Conservation (phyloP, 1,139 yeast species). For the Hyphopichia pseudoburtonii region DNA sequence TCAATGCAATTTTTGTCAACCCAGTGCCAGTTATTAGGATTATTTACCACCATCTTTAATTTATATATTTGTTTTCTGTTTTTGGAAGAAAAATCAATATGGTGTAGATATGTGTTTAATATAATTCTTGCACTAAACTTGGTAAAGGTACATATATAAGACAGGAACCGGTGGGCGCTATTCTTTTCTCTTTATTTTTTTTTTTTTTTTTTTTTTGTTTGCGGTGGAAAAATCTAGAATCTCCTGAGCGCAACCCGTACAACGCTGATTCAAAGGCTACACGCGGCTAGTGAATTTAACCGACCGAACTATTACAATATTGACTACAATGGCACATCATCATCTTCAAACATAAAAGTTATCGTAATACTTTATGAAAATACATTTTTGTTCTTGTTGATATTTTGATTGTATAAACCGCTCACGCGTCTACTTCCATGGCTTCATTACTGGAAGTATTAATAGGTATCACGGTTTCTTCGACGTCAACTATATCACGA, state of each 20-base stretch:
- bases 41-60: slow-evolving; percentile 44
- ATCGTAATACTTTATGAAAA: no score
- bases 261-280: no score
- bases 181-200: no score
- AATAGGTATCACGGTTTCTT: slow-evolving; percentile 57
- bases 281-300: no score
- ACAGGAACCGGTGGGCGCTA: no score
- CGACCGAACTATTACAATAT: neutral
- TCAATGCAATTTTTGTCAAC: slow-evolving; percentile 94
- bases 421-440: slow-evolving; percentile 73
- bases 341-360: no score
- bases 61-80: neutral
- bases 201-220: neutral
- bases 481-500: slow-evolving; percentile 65
- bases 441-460: slow-evolving; percentile 39
- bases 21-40: slow-evolving; percentile 83
- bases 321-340: neutral
- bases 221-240: slow-evolving; percentile 6
- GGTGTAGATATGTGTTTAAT: no score
- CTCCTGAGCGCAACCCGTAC: slow-evolving; percentile 1
- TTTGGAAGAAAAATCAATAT: no score
- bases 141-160: no score
- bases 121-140: no score
- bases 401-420: slow-evolving; percentile 21
- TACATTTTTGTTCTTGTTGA: no score